Base-by-base conservation (phyloP, 2,329 filamentous ascomycete genomes). In the Ophiocordyceps polyrhachis-furcata region DNA sequence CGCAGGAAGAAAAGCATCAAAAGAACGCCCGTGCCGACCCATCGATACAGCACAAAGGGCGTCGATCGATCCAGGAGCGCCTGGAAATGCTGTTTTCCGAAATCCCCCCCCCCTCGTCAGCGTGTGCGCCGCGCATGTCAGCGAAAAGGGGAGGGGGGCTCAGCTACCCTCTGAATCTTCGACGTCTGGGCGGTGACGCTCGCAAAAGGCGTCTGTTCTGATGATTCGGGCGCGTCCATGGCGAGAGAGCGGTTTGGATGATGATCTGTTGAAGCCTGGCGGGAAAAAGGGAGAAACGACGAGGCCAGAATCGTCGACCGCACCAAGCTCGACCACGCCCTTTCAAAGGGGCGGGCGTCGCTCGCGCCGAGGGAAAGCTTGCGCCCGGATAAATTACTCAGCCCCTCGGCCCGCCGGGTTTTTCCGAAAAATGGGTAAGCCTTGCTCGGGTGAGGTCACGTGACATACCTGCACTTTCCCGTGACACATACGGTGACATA, bases 11-110 rank as follows among this genome's bases (percentile, higher is more conserved):
- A 98, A 54, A 87, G 50, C 49, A 85, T 46, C 48, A 96, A 76
- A 46, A 82, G 71, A 38, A 74, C 69, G 44, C 65, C 83, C n/a
- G 89, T 94, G 61, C 80, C 81, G 49, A 82, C 60, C 91, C 91
- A 98, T 71, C 91, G 76, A 67, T 96, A 94, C 47, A 81, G 68
- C 45, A 87, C 79, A 63, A 78, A 93, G 14, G 91, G 91, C 11
- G 89, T 96, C 44, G 83, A 89, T 66, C 87, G 83, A 66, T 98
- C 91, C 53, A 98, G 79, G 51, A 91, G 84, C 46, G 84, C 73
- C 79, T 98, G 91, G 62, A 93, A 96, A 70, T 87, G 76, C 87
- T 95, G 63, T 23, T 23, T 23, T 23, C 21, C 21, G n/a, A n/a
- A n/a, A n/a, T n/a, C n/a, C n/a, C n/a, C 25, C 45, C 14, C 35